A percentile compares a stretch with the other conserved stretches of the same genome.
These are phyloP conservation scores for Boletus rufocinnamomeus DNA, from an alignment of 768 basidiomycete species.

Conservation along the genomic window DNA sequence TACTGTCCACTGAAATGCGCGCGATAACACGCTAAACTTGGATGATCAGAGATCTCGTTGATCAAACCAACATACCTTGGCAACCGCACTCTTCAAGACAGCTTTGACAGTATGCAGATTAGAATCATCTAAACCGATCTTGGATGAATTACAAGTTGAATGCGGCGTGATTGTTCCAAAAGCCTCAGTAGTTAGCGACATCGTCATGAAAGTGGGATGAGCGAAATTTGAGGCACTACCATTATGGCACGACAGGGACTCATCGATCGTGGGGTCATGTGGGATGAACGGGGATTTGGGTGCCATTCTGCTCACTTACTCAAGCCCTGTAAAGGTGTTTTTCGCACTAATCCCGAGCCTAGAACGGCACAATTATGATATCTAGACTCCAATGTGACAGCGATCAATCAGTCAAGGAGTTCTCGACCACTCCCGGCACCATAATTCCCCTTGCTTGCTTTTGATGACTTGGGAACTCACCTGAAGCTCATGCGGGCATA, in stretches of 20 bases:
- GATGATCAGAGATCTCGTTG: neutral
- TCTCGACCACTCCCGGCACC: neutral
- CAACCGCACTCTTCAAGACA: neutral
- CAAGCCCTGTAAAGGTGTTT: neutral
- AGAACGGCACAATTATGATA: neutral
- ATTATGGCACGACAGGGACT: neutral
- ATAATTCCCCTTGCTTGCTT: neutral
- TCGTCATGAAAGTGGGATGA: neutral
- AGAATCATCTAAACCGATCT: slow-evolving; percentile 1
- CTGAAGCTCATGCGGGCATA: neutral
- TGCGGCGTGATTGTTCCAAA: slow-evolving; percentile 8
- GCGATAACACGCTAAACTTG: neutral
- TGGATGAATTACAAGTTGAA: neutral
- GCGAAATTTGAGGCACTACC: no score
- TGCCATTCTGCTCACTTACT: neutral
- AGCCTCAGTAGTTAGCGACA: neutral
- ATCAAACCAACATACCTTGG: slow-evolving; percentile 1
- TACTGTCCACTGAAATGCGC: slow-evolving; percentile 7
- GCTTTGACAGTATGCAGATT: neutral
- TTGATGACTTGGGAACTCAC: neutral
- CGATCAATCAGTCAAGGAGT: neutral
- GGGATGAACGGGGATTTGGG: neutral
- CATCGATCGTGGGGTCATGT: neutral
- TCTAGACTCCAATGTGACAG: neutral
- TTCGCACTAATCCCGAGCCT: neutral